Evolutionary conservation across 1,139 yeast genomes (phyloP).

Genomic region (Chernovozyma sophiae-reginae): DNA sequence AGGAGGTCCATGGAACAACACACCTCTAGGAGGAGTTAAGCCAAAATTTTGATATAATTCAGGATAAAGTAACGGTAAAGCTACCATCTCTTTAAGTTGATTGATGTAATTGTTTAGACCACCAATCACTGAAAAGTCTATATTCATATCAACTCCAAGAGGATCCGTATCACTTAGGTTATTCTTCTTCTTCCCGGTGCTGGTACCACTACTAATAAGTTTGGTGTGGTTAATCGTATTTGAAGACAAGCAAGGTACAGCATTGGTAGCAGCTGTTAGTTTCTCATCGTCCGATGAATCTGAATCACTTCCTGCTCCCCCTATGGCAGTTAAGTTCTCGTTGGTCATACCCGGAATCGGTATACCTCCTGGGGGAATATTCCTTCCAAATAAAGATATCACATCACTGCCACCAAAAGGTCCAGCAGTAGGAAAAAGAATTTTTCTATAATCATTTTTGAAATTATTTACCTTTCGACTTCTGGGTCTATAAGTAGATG

Average conservation of each 20-base stretch:
- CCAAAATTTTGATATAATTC: slow-evolving; percentile 87
- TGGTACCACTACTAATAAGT: slow-evolving; percentile 36
- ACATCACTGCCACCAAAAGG: slow-evolving; percentile 95
- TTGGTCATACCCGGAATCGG: slow-evolving; percentile 36
- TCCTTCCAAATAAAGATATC: slow-evolving; percentile 67
- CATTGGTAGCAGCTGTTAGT: slow-evolving; percentile 12
- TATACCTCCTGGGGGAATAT: slow-evolving; percentile 50
- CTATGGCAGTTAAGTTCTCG: slow-evolving; percentile 44
- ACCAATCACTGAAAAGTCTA: slow-evolving; percentile 87
- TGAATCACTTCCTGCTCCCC: slow-evolving; percentile 49
- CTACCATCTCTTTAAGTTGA: slow-evolving; percentile 96
- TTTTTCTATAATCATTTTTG: slow-evolving; percentile 49
- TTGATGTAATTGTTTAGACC: slow-evolving; percentile 88
- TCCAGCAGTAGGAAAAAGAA: slow-evolving; percentile 91
- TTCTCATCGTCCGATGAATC: slow-evolving; percentile 70
- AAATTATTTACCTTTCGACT: slow-evolving; percentile 27
- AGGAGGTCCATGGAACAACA: slow-evolving; percentile 97
- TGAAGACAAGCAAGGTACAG: neutral
- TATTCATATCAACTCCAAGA: slow-evolving; percentile 86
- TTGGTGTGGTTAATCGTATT: slow-evolving; percentile 19
- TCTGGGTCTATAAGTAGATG: slow-evolving; percentile 6
- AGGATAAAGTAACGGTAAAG: slow-evolving; percentile 87
- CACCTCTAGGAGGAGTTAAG: slow-evolving; percentile 97
- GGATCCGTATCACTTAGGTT: slow-evolving; percentile 92
- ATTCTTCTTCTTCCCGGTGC: slow-evolving; percentile 49